Percentiles rank a stretch among this genome's conserved stretches.
Conservation (phyloP, 2,329 filamentous ascomycete species). For the Fusarium anthophilum region DNA sequence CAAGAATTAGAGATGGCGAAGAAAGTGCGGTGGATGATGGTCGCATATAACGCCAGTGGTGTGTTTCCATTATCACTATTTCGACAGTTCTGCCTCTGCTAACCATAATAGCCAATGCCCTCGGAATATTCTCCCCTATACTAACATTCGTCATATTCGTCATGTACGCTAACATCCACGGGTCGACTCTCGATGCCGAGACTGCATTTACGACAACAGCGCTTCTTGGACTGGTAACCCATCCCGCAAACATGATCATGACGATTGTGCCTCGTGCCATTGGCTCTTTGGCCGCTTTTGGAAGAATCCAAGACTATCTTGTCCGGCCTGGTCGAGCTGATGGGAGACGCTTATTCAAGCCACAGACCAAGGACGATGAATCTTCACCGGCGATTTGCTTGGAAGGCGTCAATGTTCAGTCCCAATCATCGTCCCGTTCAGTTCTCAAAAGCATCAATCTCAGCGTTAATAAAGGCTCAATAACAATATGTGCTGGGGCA, state of each 20-base stretch:
- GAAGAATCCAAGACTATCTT: background rate
- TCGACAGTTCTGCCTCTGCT: background rate
- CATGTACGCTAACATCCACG: background rate
- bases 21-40: background rate
- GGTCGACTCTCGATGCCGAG: background rate
- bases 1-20: background rate
- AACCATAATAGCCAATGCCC: background rate
- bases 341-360: background rate
- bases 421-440: rapidly evolving
- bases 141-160: background rate
- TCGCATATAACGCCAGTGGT: background rate
- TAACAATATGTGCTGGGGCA: background rate
- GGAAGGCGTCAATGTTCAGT: background rate
- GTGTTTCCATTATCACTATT: background rate
- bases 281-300: background rate
- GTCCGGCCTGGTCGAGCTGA: background rate
- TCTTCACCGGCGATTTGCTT: background rate
- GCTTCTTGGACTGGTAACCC: background rate
- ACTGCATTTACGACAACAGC: background rate
- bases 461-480: background rate
- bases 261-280: background rate
- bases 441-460: background rate
- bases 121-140: background rate
- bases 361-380: rapidly evolving
- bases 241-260: background rate